A percentile compares a stretch with the other conserved stretches of the same genome.
Conservation (phyloP, 192 early-diverging fungal species). For the Coemansia sp. region DNA sequence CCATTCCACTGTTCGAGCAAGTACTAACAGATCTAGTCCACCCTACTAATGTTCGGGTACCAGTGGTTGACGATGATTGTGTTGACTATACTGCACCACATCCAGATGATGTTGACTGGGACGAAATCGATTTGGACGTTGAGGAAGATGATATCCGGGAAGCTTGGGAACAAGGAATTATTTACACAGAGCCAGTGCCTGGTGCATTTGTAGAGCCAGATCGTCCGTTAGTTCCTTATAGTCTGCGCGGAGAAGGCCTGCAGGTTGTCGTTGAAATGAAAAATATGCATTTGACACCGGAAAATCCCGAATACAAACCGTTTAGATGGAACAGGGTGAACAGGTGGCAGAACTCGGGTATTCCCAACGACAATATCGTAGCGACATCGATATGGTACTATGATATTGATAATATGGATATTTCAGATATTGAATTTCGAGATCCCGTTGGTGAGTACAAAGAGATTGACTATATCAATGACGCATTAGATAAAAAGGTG, state of each 20-base stretch:
- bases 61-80: background rate
- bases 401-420: slow-evolving; percentile 62
- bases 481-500: background rate
- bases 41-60: background rate
- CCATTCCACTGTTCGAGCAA: slow-evolving; percentile 62
- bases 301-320: slow-evolving; percentile 53
- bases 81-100: background rate
- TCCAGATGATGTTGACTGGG: background rate
- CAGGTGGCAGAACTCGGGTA: slow-evolving; percentile 74
- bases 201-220: slow-evolving; percentile 7
- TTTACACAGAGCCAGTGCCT: slow-evolving; percentile 29
- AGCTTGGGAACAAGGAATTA: background rate
- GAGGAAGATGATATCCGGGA: background rate
- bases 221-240: slow-evolving; percentile 17
- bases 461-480: background rate
- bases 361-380: slow-evolving; percentile 63
- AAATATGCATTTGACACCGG: slow-evolving; percentile 63
- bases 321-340: no score
- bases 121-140: background rate
- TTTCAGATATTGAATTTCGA: slow-evolving; percentile 45
- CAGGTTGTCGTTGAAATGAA: slow-evolving; percentile 70
- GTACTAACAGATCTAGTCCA: slow-evolving; percentile 16
- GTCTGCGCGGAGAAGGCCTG: slow-evolving; percentile 30
- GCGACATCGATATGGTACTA: slow-evolving; percentile 72
- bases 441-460: background rate